Evolutionary conservation across 2,329 filamentous ascomycete genomes (phyloP).

Genomic region (Penicillium sp.): DNA sequence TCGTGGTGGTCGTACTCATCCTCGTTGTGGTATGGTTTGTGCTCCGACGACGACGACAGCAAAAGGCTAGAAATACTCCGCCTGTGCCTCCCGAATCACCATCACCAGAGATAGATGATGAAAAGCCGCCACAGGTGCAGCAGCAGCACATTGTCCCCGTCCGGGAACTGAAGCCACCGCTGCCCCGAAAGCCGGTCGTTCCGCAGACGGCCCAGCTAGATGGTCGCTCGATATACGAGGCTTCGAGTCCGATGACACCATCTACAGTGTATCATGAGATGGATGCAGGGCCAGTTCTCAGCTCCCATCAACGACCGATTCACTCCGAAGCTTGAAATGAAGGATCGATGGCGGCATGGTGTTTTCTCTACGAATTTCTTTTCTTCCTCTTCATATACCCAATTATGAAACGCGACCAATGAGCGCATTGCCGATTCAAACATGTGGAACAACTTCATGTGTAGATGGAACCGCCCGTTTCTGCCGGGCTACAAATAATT

Average conservation of each 20-base stretch:
- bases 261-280: conserved; percentile 21
- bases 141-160: conserved; percentile 7
- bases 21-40: conserved; percentile 23
- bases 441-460: too few species aligned
- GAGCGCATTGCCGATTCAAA: neutral
- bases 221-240: conserved; percentile 23
- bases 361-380: neutral
- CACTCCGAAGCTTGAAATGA: conserved; percentile 8
- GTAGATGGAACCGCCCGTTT: too few species aligned
- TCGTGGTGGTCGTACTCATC: conserved; percentile 38
- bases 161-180: neutral
- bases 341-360: neutral
- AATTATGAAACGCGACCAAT: neutral
- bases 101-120: neutral
- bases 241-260: conserved; percentile 11
- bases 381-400: neutral
- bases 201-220: conserved; percentile 17
- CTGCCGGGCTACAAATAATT: too few species aligned
- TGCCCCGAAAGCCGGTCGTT: conserved; percentile 22
- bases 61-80: neutral
- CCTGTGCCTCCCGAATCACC: neutral
- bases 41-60: conserved; percentile 18
- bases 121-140: conserved; percentile 10
- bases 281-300: conserved; percentile 21
- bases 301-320: conserved; percentile 24